phyloP scores from a whole-genome alignment of 1,284 basidiomycete species.

The Microbotryum intermedium region DNA sequence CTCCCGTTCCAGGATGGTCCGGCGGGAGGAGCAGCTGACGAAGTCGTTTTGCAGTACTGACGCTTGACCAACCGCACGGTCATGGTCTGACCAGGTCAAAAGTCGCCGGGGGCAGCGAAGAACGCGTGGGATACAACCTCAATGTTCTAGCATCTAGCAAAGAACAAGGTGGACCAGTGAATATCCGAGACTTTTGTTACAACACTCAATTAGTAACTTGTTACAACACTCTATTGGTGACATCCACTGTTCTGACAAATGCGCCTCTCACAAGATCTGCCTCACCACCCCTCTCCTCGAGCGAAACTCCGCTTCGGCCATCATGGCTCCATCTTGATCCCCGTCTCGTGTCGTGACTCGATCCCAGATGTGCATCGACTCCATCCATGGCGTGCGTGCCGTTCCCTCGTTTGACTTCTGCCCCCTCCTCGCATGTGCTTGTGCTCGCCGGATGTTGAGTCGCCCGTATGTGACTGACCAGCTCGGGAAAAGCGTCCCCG shows the following conservation, averaged over 20 bases:
- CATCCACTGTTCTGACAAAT: too few species aligned
- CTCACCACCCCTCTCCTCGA: background rate
- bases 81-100: background rate
- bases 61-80: background rate
- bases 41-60: slow-evolving; percentile 17
- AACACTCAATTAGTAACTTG: too few species aligned
- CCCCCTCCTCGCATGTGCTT: background rate
- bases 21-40: slow-evolving; percentile 2
- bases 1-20: slow-evolving; percentile 8
- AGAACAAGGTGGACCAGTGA: too few species aligned
- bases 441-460: background rate
- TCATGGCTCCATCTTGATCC: background rate
- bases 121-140: too few species aligned
- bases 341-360: background rate
- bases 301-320: background rate
- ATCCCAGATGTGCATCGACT: too few species aligned
- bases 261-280: too few species aligned
- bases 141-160: too few species aligned
- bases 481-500: slow-evolving; percentile 30
- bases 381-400: too few species aligned
- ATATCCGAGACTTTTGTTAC: too few species aligned
- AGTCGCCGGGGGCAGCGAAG: too few species aligned
- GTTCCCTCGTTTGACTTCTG: background rate
- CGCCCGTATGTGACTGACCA: background rate
- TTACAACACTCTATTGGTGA: too few species aligned